phyloP scores from a whole-genome alignment of 2,329 filamentous ascomycete species.

The Colletotrichum chrysophilum region DNA sequence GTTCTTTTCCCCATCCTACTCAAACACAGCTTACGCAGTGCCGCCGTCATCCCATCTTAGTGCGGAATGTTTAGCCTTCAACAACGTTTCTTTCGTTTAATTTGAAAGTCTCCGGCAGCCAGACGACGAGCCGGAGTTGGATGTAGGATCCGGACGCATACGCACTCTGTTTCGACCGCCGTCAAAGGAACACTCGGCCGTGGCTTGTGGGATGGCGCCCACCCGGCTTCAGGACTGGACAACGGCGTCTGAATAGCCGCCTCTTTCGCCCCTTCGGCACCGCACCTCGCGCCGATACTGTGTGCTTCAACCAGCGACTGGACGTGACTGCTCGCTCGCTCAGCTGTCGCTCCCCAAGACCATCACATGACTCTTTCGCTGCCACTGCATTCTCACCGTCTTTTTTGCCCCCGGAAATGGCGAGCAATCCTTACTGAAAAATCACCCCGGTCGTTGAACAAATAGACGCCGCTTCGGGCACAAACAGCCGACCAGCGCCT shows the following conservation, averaged over 20 bases:
- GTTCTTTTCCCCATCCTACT: background rate
- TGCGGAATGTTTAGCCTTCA: background rate
- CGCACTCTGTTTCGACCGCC: background rate
- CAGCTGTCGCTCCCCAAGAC: background rate
- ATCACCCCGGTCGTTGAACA: background rate
- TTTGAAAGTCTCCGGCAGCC: background rate
- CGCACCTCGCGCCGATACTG: background rate
- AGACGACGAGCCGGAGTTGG: background rate
- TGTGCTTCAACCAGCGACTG: background rate
- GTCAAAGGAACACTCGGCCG: background rate
- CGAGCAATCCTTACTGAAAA: background rate
- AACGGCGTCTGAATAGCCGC: constrained; percentile 14
- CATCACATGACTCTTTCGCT: background rate
- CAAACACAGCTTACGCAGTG: constrained; percentile 3
- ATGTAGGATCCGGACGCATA: background rate
- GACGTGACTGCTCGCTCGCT: background rate
- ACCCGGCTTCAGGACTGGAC: background rate
- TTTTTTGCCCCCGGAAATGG: constrained; percentile 1
- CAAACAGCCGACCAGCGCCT: constrained; percentile 21
- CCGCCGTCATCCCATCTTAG: background rate
- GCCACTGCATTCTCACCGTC: constrained; percentile 8
- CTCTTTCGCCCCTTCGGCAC: background rate
- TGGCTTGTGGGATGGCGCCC: background rate
- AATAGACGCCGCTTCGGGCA: constrained; percentile 20
- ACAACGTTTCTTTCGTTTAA: background rate